These are phyloP conservation scores for Heritiera littoralis DNA, from an alignment of 345 rosid species.

Conservation along the genomic window DNA sequence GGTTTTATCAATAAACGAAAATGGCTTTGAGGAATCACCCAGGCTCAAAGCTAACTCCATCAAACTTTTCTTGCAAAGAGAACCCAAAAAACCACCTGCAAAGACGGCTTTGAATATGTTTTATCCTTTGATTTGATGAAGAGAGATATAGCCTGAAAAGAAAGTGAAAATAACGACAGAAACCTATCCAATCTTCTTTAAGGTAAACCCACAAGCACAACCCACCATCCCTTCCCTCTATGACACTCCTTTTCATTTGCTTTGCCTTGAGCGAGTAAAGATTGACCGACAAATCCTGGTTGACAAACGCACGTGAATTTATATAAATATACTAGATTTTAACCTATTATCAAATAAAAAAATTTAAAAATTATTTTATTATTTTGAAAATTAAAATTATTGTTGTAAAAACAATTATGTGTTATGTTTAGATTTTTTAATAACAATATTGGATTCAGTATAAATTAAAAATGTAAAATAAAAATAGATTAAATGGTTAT, in stretches of 20 bases:
- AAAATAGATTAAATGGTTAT: no score
- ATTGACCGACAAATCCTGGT: constrained; percentile 70
- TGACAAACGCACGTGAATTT: constrained; percentile 79
- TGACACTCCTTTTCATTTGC: constrained; percentile 8
- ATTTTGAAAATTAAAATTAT: no score
- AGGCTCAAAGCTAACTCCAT: constrained; percentile 93
- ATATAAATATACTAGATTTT: constrained; percentile 56
- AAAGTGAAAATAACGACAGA: constrained; percentile 1
- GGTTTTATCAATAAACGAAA: constrained; percentile 58
- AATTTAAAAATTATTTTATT: no score
- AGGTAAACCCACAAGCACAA: constrained; percentile 12
- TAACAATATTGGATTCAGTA: no score
- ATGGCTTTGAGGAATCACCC: constrained; percentile 69
- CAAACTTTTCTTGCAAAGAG: background rate
- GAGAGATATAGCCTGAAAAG: constrained; percentile 9
- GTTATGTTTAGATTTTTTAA: no score
- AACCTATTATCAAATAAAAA: no score
- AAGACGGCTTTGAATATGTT: background rate
- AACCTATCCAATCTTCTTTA: constrained; percentile 8
- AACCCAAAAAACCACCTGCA: background rate
- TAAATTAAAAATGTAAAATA: no score
- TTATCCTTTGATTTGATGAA: background rate
- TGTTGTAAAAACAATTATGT: no score
- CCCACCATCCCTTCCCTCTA: constrained; percentile 1
- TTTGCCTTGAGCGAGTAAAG: constrained; percentile 32